A percentile compares a stretch with the other conserved stretches of the same genome.
Conservation (phyloP, 352 stramenopile genomes). For the Phytophthora europaea region DNA sequence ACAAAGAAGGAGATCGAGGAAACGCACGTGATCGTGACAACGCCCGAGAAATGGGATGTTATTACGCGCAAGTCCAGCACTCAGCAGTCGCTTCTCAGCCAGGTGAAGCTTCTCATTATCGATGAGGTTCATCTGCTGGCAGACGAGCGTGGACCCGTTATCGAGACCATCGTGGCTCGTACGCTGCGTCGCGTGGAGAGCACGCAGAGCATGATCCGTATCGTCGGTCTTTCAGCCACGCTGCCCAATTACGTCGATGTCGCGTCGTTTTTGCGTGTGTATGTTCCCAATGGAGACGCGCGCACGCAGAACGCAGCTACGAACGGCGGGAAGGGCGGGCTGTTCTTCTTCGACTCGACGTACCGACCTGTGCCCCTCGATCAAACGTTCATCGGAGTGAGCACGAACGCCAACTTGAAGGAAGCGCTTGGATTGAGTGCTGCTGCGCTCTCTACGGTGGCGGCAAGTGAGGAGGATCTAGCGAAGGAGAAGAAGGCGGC, state of each 20-base stretch:
- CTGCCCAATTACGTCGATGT: constrained; percentile 99
- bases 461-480: constrained; percentile 57
- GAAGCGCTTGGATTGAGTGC: constrained; percentile 69
- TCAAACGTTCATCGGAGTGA: constrained; percentile 99
- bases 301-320: constrained; percentile 74
- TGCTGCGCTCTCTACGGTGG: constrained; percentile 54
- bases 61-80: constrained; percentile 97
- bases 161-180: constrained; percentile 99
- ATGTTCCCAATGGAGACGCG: constrained; percentile 63
- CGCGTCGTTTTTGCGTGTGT: constrained; percentile 97
- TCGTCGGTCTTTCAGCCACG: constrained; percentile 99
- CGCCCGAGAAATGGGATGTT: constrained; percentile 99
- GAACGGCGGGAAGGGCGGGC: constrained; percentile 84
- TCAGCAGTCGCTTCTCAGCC: constrained; percentile 91
- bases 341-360: constrained; percentile 99
- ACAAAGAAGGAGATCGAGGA: constrained; percentile 96
- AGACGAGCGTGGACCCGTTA: constrained; percentile 98
- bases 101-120: constrained; percentile 99
- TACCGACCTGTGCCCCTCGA: constrained; percentile 98
- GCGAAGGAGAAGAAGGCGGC: constrained; percentile 51
- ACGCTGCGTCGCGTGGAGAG: constrained; percentile 98
- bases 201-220: constrained; percentile 97
- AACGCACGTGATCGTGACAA: constrained; percentile 98
- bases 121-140: constrained; percentile 99
- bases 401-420: constrained; percentile 70